Percentiles rank a stretch among this genome's conserved stretches.
Conservation (phyloP, 2,329 filamentous ascomycete genomes). For the Aspergillus costaricaensis region DNA sequence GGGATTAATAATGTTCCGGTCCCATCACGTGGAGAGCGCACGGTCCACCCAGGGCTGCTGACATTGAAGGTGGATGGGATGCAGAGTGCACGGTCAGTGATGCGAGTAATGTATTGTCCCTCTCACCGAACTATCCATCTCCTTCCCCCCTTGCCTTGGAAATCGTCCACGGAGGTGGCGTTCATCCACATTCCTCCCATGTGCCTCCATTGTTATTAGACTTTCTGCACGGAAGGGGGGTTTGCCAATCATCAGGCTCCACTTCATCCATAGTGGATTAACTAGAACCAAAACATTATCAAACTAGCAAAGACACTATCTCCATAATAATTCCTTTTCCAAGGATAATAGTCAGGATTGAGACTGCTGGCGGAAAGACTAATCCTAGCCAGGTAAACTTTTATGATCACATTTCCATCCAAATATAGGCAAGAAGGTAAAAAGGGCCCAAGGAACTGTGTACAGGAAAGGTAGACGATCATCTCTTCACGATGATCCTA, state of each 20-base stretch:
- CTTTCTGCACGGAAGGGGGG: neutral
- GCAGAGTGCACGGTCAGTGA: too few species aligned
- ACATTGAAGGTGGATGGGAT: neutral
- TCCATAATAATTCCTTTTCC: neutral
- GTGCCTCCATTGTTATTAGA: neutral
- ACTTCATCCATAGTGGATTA: neutral
- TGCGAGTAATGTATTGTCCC: too few species aligned
- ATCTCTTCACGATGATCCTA: constrained; percentile 14
- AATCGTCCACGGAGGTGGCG: neutral
- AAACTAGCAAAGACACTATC: neutral
- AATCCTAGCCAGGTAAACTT: constrained; percentile 8
- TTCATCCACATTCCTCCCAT: neutral
- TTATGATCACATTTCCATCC: constrained; percentile 2
- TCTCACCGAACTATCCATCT: neutral
- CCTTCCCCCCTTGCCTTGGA: neutral
- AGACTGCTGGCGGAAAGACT: neutral
- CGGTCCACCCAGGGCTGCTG: neutral
- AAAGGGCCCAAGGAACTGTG: constrained; percentile 10
- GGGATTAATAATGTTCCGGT: constrained; percentile 15
- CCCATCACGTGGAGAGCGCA: constrained; percentile 8
- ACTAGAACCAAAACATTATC: neutral
- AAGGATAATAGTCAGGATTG: neutral
- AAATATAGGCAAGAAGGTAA: constrained; percentile 2
- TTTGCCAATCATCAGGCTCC: neutral
- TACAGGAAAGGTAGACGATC: constrained; percentile 17